Base-by-base conservation (phyloP, 2,329 filamentous ascomycete species). In the Mycosphaerella sp. region DNA sequence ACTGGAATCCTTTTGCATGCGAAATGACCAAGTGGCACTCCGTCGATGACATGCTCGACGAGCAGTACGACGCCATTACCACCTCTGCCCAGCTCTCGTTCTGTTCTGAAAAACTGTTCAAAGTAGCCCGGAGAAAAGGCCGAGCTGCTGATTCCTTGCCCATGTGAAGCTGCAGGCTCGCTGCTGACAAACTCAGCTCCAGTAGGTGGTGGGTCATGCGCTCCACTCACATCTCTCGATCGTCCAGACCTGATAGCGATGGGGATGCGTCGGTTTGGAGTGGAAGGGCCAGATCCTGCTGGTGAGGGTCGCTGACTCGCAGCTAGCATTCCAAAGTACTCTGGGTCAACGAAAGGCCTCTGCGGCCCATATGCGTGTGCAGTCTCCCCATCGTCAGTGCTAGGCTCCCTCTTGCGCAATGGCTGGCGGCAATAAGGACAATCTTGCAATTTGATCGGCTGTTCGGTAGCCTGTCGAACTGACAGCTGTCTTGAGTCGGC, bases 1-100 rank as follows among this genome's bases (percentile, higher is more conserved):
- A 98, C 93, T 0, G 93, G 94, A 0, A 98, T 90, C 41, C 94
- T 82, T 71, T 98, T 98, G 75, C 93, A 98, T 10, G 93, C 93
- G 69, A 95, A 98, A 58, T 93, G 80, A 1, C 93, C 93, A 1
- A 98, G 76, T 28, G 84, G 80, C 40, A 95, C 91, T 17, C 88
- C 85, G 67, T 97, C 93, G 52, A 98, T 81, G 59, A 95, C 79
- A 70, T 98, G 93, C 53, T 87, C 83, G 8, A 98, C 93, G n/a
- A 97, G 77, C 41, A 98, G 71, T 1, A 98, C 93, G 3, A 98
- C 89, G 0, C 93, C 93, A 66, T 95, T 95, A 2, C 94, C 93
- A 17, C 94, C 93, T 63, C 86, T 81, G 0, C 93, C 93, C 0
- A 98, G 76, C 63, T 91, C 85, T 4, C 80, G 78, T 69, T 97